Conservation (phyloP, 176 grass and related monocot genomes). For the Elymus sibiricus region DNA sequence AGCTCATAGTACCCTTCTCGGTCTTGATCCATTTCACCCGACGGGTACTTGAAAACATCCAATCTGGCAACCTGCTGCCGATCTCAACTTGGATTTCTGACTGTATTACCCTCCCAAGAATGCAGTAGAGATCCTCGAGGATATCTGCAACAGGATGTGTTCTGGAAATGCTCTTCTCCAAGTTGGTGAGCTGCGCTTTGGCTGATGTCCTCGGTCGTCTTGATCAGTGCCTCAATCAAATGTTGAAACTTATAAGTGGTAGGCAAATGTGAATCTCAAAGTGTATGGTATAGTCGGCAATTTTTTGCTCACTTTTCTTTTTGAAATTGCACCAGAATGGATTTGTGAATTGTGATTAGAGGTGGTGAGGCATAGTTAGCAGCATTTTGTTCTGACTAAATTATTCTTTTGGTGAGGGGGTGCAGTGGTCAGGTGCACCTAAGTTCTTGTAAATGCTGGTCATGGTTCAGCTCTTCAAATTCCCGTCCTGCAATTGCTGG, state of each 20-base stretch:
- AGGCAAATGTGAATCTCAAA: slow-evolving; percentile 27
- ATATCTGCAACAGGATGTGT: slow-evolving; percentile 48
- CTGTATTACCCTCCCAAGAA: slow-evolving; percentile 13
- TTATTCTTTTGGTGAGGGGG: slow-evolving; percentile 39
- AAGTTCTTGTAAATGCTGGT: slow-evolving; percentile 38
- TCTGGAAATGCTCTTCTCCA: slow-evolving; percentile 25
- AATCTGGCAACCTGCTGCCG: slow-evolving; percentile 40
- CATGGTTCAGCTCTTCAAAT: background rate
- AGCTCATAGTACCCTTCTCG: slow-evolving; percentile 26
- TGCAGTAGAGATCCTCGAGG: slow-evolving; percentile 26
- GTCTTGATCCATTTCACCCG: background rate
- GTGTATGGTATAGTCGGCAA: slow-evolving; percentile 25
- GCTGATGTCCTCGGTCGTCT: background rate
- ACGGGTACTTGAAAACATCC: slow-evolving; percentile 9
- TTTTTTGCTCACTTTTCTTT: slow-evolving; percentile 17
- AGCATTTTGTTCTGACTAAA: slow-evolving; percentile 35
- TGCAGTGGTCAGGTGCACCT: slow-evolving; percentile 10
- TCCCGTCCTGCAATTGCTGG: background rate
- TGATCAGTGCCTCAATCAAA: background rate
- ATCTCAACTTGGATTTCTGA: slow-evolving; percentile 39
- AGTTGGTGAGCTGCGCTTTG: slow-evolving; percentile 6
- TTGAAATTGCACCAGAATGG: slow-evolving; percentile 26
- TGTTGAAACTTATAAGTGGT: background rate
- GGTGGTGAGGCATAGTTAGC: slow-evolving; percentile 28
- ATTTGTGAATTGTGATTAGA: slow-evolving; percentile 48